Evolutionary conservation across 805 yeast genomes (phyloP).

Genomic region (Cyberlindnera japonica): DNA sequence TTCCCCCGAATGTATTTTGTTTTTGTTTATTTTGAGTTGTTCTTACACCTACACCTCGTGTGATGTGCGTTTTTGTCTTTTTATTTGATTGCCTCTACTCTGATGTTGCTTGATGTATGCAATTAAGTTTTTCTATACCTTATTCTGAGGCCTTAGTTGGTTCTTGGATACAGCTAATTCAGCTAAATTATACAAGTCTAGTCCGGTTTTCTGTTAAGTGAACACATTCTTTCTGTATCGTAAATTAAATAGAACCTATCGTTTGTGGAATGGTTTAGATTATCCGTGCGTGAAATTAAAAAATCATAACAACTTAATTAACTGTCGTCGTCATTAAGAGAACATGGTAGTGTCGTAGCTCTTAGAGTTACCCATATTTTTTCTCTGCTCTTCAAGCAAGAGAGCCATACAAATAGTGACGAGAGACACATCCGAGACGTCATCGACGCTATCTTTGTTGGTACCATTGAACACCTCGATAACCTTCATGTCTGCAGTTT

Average conservation of each 20-base stretch:
- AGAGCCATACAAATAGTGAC: slow-evolving; percentile 25
- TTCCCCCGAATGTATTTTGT: neutral
- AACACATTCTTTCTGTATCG: too few species aligned
- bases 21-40: neutral
- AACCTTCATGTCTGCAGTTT: slow-evolving; percentile 24
- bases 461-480: slow-evolving; percentile 19
- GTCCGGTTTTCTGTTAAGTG: too few species aligned
- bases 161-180: slow-evolving; percentile 3
- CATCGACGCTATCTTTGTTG: slow-evolving; percentile 11
- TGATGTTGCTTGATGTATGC: neutral
- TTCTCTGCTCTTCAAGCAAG: slow-evolving; percentile 26
- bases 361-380: slow-evolving; percentile 22
- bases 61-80: neutral
- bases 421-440: slow-evolving; percentile 19
- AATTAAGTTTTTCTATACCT: neutral
- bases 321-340: too few species aligned
- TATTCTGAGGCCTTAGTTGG: slow-evolving; percentile 11
- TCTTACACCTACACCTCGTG: too few species aligned
- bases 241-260: too few species aligned
- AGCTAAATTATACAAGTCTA: too few species aligned
- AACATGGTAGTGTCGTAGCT: slow-evolving; percentile 19
- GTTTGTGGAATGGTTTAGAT: too few species aligned
- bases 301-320: too few species aligned
- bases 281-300: too few species aligned
- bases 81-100: neutral